Evolutionary conservation across 2,329 filamentous ascomycete genomes (phyloP).

Genomic region (Zarea fungicola): DNA sequence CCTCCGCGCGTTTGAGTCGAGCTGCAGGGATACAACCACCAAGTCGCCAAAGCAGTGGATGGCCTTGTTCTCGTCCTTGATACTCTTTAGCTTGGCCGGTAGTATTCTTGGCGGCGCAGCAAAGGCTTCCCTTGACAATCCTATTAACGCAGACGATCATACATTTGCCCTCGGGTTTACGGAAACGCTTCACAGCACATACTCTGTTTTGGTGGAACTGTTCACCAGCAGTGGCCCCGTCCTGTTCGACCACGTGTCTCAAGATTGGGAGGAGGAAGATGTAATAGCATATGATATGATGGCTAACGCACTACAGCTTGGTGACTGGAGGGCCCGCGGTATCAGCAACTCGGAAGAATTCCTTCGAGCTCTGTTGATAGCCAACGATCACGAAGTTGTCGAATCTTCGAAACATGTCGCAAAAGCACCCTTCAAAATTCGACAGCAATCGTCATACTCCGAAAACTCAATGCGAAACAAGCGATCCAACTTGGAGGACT

Average conservation of each 20-base stretch:
- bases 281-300: conserved; percentile 1
- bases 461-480: too few relatives aligned
- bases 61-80: conserved; percentile 49
- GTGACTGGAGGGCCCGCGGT: conserved; percentile 1
- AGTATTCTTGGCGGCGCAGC: conserved; percentile 45
- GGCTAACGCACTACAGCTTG: conserved; percentile 4
- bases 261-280: conserved; percentile 7
- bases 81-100: conserved; percentile 53
- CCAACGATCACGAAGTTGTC: background rate
- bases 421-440: background rate
- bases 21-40: conserved; percentile 28
- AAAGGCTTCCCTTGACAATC: conserved; percentile 1
- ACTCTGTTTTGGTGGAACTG: background rate
- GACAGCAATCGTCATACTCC: too few relatives aligned
- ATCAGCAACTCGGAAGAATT: conserved; percentile 7
- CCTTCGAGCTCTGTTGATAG: background rate
- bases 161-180: conserved; percentile 1
- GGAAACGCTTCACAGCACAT: conserved; percentile 1
- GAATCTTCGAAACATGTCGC: background rate
- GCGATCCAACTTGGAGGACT: too few relatives aligned
- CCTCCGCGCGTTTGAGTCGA: conserved; percentile 47
- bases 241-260: conserved; percentile 3
- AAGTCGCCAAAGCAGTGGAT: conserved; percentile 43
- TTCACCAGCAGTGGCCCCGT: conserved; percentile 3
- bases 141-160: conserved; percentile 7